A percentile compares a stretch with the other conserved stretches of the same genome.
phyloP scores from a whole-genome alignment of 441 rosid genomes.

The Jatropha podagrica region DNA sequence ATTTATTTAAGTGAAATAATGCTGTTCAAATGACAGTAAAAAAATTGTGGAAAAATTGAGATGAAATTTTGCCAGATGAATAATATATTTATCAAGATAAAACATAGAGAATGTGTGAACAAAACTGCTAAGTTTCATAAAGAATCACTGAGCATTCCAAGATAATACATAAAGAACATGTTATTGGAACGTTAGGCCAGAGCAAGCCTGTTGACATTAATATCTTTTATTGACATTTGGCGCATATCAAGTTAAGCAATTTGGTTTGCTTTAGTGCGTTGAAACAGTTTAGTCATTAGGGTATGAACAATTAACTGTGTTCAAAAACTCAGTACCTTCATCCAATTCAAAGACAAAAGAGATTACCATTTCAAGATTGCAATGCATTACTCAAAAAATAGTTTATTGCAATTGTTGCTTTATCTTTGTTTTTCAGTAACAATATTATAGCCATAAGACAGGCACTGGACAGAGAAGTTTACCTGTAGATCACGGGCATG shows the following conservation, averaged over 20 bases:
- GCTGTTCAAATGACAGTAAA: too few relatives aligned
- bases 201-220: neutral
- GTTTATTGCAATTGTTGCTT: neutral
- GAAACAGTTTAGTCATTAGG: neutral
- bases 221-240: neutral
- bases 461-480: conserved; percentile 5
- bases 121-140: neutral
- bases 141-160: neutral
- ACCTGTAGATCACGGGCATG: conserved; percentile 87
- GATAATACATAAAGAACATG: too few relatives aligned
- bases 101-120: neutral
- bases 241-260: too few relatives aligned
- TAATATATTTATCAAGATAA: neutral
- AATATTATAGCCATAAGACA: neutral
- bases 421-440: neutral
- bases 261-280: neutral
- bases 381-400: neutral
- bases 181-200: too few relatives aligned
- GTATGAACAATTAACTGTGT: neutral
- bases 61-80: neutral
- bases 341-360: neutral
- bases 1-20: neutral
- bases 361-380: neutral
- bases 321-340: neutral
- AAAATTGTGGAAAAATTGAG: neutral